Evolutionary conservation across 2,329 filamentous ascomycete genomes (phyloP).

Genomic region (Coniochaeta prunicola): DNA sequence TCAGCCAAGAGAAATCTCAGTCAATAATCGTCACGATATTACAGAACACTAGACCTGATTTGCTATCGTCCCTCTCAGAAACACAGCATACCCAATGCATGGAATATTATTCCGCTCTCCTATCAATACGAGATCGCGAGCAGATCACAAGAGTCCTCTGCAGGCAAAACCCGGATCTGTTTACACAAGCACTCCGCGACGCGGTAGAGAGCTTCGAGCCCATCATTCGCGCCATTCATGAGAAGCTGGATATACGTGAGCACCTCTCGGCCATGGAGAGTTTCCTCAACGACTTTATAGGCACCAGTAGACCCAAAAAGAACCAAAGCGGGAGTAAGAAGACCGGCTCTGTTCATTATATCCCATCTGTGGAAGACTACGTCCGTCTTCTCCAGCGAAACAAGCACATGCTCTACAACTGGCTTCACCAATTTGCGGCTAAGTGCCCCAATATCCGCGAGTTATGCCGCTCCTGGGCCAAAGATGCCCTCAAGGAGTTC

Average conservation of each 20-base stretch:
- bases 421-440: conserved; percentile 61
- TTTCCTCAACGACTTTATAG: conserved; percentile 67
- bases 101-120: conserved; percentile 63
- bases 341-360: conserved; percentile 12
- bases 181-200: conserved; percentile 63
- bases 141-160: conserved; percentile 62
- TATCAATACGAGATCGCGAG: conserved; percentile 67
- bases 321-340: conserved; percentile 23
- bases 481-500: conserved; percentile 51
- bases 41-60: conserved; percentile 37
- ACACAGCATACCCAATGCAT: conserved; percentile 56
- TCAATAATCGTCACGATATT: conserved; percentile 66
- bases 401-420: conserved; percentile 56
- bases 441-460: conserved; percentile 60
- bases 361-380: conserved; percentile 64
- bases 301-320: conserved; percentile 40
- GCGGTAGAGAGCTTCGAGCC: conserved; percentile 63
- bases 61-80: conserved; percentile 42
- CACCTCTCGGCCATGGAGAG: conserved; percentile 59
- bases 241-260: conserved; percentile 62
- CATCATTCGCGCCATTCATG: conserved; percentile 65
- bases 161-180: conserved; percentile 59
- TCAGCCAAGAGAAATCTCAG: conserved; percentile 40
- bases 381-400: conserved; percentile 60
- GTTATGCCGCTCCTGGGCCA: conserved; percentile 55